phyloP scores from a whole-genome alignment of 2,329 filamentous ascomycete species.

The Fusarium begoniae region DNA sequence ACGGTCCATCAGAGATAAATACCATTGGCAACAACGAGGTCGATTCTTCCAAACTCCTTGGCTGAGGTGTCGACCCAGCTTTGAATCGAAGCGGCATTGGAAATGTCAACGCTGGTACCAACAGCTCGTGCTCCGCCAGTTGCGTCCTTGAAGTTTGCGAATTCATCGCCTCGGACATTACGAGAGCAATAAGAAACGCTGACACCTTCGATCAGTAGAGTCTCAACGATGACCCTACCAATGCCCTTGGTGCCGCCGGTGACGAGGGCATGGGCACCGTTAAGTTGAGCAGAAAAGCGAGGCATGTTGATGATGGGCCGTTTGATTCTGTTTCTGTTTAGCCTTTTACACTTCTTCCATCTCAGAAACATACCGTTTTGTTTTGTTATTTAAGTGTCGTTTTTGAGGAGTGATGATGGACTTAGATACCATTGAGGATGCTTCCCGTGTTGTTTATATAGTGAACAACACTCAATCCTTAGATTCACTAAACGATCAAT shows the following conservation, averaged over 20 bases:
- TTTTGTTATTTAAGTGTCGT: not conserved
- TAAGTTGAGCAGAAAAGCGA: slow-evolving; percentile 17
- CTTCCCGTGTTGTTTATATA: not conserved
- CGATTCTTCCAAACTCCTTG: slow-evolving; percentile 3
- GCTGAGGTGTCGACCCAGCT: slow-evolving; percentile 1
- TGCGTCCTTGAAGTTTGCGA: slow-evolving; percentile 16
- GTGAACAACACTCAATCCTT: too few species aligned
- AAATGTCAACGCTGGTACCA: slow-evolving; percentile 37
- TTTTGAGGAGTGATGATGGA: not conserved
- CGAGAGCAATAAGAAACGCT: slow-evolving; percentile 43
- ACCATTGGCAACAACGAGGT: slow-evolving; percentile 12
- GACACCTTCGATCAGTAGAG: slow-evolving; percentile 36
- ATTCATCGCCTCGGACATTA: slow-evolving; percentile 31
- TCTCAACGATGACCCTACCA: slow-evolving; percentile 34
- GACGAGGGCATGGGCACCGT: not conserved
- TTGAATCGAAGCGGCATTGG: slow-evolving; percentile 2
- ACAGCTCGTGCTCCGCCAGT: slow-evolving; percentile 21
- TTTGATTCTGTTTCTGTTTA: not conserved
- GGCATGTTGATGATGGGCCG: not conserved
- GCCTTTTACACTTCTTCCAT: not conserved
- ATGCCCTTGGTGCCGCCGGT: slow-evolving; percentile 39
- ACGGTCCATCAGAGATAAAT: accelerated
- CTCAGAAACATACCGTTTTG: not conserved
- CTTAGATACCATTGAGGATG: not conserved
- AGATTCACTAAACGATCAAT: too few species aligned